Evolutionary conservation across 176 grass and related monocot species (phyloP).

Genomic region (Bolboschoenus planiculmis): DNA sequence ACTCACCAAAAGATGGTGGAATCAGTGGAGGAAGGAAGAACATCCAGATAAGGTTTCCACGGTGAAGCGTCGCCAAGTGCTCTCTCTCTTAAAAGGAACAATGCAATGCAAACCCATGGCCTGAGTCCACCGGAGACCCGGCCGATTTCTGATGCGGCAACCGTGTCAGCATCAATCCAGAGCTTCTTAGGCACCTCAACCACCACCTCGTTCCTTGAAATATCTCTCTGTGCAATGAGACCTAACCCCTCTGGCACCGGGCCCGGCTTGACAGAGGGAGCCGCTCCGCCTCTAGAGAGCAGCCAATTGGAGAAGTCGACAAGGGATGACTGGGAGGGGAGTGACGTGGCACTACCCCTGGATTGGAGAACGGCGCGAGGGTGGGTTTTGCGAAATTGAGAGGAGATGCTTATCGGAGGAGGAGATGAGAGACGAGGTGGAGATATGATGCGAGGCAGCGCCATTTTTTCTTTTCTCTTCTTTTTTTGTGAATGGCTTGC

Average conservation of each 20-base stretch:
- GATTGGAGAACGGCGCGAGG: slow-evolving; percentile 8
- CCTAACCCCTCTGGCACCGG: slow-evolving; percentile 69
- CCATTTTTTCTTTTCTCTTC: slow-evolving; percentile 9
- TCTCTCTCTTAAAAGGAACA: slow-evolving; percentile 66
- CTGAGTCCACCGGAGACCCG: slow-evolving; percentile 40
- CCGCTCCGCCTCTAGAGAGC: slow-evolving; percentile 32
- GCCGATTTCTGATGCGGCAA: slow-evolving; percentile 60
- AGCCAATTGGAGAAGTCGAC: slow-evolving; percentile 68
- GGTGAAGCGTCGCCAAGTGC: slow-evolving; percentile 47
- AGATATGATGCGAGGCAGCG: slow-evolving; percentile 1
- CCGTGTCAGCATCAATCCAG: slow-evolving; percentile 79
- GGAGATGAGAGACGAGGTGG: neutral
- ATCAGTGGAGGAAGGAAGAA: slow-evolving; percentile 62
- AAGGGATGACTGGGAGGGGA: slow-evolving; percentile 39
- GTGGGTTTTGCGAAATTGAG: neutral
- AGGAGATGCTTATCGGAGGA: neutral
- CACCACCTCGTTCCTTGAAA: slow-evolving; percentile 63
- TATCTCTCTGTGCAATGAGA: slow-evolving; percentile 51
- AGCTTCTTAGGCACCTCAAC: slow-evolving; percentile 83
- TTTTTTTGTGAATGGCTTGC: no score
- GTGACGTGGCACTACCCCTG: neutral
- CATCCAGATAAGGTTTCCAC: slow-evolving; percentile 76
- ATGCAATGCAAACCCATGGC: slow-evolving; percentile 67
- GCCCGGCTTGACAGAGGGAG: slow-evolving; percentile 34
- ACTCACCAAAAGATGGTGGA: slow-evolving; percentile 90